A percentile compares a stretch with the other conserved stretches of the same genome.
Evolutionary conservation across 306 rosid genomes (phyloP).

Genomic region (Ziziphus jujuba): DNA sequence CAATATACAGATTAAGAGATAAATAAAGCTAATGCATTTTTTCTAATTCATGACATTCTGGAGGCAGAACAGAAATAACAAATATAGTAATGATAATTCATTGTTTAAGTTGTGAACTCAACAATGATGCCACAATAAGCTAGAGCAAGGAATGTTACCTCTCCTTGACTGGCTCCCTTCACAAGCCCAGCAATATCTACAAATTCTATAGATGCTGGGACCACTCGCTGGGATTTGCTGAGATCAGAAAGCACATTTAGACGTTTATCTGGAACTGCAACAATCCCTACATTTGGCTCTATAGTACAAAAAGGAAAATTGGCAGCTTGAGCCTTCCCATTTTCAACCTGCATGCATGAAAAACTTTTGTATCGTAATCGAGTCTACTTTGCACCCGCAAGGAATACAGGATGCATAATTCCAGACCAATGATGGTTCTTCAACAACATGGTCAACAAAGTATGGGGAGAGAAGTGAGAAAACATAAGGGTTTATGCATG

Average conservation of each 20-base stretch:
- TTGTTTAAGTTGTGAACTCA: slow-evolving; percentile 3
- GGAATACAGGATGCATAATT: slow-evolving; percentile 13
- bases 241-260: slow-evolving; percentile 82
- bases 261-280: slow-evolving; percentile 95
- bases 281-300: slow-evolving; percentile 98
- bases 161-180: slow-evolving; percentile 98
- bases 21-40: slow-evolving; percentile 17
- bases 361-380: slow-evolving; percentile 24
- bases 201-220: slow-evolving; percentile 93
- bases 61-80: background rate
- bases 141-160: slow-evolving; percentile 45
- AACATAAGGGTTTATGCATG: background rate
- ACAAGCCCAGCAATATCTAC: slow-evolving; percentile 98
- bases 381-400: slow-evolving; percentile 2
- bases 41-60: slow-evolving; percentile 7
- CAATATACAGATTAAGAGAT: slow-evolving; percentile 30
- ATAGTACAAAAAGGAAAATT: slow-evolving; percentile 97
- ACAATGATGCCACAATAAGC: slow-evolving; percentile 12
- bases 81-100: background rate
- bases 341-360: slow-evolving; percentile 71
- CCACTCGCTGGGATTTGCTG: slow-evolving; percentile 80
- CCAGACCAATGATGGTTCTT: background rate
- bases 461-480: background rate
- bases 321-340: slow-evolving; percentile 99
- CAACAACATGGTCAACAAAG: slow-evolving; percentile 5